Evolutionary conservation across 495 filamentous ascomycete genomes (phyloP), one percentile per base, ranked within the genome.

Genomic region (Peziza echinospora): DNA sequence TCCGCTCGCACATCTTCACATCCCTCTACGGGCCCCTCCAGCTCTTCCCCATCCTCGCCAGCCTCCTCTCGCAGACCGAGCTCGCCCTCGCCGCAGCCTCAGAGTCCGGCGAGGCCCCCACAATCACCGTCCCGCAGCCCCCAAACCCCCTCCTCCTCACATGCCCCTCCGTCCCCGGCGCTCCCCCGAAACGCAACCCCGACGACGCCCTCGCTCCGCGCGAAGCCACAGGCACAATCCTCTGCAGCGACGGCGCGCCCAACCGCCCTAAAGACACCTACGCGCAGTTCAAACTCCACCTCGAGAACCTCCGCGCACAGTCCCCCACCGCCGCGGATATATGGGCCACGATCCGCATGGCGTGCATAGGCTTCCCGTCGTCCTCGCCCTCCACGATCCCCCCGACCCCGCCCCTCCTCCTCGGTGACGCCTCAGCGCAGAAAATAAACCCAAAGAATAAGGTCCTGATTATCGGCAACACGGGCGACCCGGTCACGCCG

Each of bases 191-290:
- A n/a, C n/a, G n/a, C n/a, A n/a, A n/a, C n/a, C n/a, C n/a, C n/a
- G n/a, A 75, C 1, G 63, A 83, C 48, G 73, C 71, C 61, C 1
- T 63, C 62, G 48, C 71, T 64, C 40, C 68, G 64, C 4, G 62
- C 49, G 60, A 72, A 49, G 68, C 71, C 0, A 67, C 61, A 8
- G 52, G 64, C 13, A 74, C 75, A 2, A 75, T 84, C 34, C 59
- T 77, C 1, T 84, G 80, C 52, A 62, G 70, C 0, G 80, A 85
- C 56, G 68, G 67, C 0, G 65, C 66, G 23, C 63, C 63, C 13
- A 51, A 72, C 11, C 25, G 46, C 46, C 60, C 60, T 5, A 53
- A 54, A 1, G 51, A 63, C 2, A 67, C 65, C 3, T 47, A 64
- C 0, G 53, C 62, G 1, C 53, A 55, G 1, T 80, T 82, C 44